Evolutionary conservation across 2,329 filamentous ascomycete genomes (phyloP), one percentile per base, ranked within the genome.

Genomic region (Xylaria digitata): DNA sequence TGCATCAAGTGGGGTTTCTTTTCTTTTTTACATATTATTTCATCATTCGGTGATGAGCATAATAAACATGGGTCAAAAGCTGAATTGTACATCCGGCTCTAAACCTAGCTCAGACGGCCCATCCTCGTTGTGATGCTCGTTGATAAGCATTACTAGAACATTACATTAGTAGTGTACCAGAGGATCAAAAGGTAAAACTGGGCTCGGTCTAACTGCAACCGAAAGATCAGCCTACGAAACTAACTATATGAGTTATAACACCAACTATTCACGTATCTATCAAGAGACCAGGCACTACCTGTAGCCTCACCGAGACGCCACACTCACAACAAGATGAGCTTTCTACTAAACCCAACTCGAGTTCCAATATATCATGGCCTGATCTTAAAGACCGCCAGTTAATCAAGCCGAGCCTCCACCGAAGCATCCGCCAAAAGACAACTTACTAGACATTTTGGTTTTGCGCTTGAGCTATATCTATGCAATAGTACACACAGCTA

Each of bases 271-370:
- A 30, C 21, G 11, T 19, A 58, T 23, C 19, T 19, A 46, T 4
- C 13, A 32, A 42, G 17, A 6, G n/a, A 45, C 53, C 26, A 9
- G 45, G 26, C 42, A 54, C 64, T 40, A 58, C 19, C 58, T 49
- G 34, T 19, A 52, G 60, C 54, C 49, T 56, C 49, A 17, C 48
- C 48, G 37, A 50, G 32, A 63, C 60, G 60, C 30, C 49, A 56
- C 52, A 43, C 9, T 17, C 43, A 32, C 34, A 17, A 32, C 6
- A 26, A n/a, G 21, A 42, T n/a, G 37, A n/a, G 43, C 46, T 34
- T 52, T 26, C 30, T 37, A 49, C 53, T 21, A 19, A 23, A 34
- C 34, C 54, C 42, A 52, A 54, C n/a, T 32, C 45, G 26, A 58
- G 53, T 55, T 52, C 13, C 37, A 40, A 37, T 7, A 32, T 6